Conservation (phyloP, 2,329 filamentous ascomycete genomes). For the Colletotrichum lupini region DNA sequence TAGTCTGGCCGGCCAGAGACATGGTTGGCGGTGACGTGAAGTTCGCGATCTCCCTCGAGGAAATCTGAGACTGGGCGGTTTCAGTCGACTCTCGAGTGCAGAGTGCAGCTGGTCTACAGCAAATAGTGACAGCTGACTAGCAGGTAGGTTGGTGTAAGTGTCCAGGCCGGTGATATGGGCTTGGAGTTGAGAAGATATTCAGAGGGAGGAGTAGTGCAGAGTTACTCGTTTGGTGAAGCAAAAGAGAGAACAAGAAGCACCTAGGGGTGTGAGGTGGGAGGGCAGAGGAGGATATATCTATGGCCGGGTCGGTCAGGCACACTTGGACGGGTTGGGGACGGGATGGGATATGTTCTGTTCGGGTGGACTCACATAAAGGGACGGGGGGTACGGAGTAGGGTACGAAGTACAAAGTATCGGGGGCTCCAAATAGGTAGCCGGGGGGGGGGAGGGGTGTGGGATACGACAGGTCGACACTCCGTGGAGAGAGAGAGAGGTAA, state of each 20-base stretch:
- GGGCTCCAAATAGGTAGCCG: conserved; percentile 28
- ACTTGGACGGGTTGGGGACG: conserved; percentile 3
- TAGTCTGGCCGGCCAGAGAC: conserved; percentile 35
- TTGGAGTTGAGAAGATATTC: neutral
- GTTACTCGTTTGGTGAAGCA: neutral
- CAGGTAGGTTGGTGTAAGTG: conserved; percentile 21
- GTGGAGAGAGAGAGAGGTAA: neutral
- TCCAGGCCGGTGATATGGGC: conserved; percentile 10
- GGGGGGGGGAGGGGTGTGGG: neutral
- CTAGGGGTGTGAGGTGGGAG: conserved; percentile 5
- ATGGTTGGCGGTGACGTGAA: conserved; percentile 30
- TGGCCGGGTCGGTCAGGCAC: conserved; percentile 30
- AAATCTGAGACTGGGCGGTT: conserved; percentile 32
- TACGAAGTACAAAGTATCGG: neutral
- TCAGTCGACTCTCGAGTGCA: conserved; percentile 18
- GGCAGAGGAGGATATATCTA: conserved; percentile 33
- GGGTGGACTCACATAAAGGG: conserved; percentile 20
- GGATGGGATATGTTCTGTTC: conserved; percentile 13
- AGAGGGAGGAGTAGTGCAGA: neutral
- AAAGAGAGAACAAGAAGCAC: neutral
- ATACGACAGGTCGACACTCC: neutral
- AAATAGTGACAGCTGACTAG: neutral
- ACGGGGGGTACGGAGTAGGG: conserved; percentile 7
- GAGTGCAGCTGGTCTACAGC: conserved; percentile 30
- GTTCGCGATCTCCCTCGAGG: conserved; percentile 27